phyloP scores from a whole-genome alignment of 1,284 basidiomycete species.

The Rugosomyces carneus region DNA sequence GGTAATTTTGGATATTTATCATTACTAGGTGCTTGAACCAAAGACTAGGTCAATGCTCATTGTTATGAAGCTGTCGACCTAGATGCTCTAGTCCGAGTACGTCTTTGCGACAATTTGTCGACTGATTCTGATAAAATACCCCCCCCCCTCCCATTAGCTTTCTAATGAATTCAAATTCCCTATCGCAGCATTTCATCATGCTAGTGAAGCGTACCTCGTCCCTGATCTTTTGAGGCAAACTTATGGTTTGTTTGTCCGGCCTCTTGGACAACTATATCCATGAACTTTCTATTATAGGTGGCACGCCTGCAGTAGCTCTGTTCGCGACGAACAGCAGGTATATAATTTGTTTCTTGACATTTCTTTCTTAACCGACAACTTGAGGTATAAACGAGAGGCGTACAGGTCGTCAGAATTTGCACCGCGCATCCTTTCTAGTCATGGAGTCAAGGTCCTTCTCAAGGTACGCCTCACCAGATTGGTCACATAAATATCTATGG shows the following conservation, averaged over 20 bases:
- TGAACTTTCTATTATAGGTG: constrained; percentile 25
- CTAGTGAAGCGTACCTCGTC: constrained; percentile 81
- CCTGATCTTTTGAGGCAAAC: constrained; percentile 72
- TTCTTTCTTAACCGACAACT: neutral
- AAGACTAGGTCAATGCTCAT: constrained; percentile 46
- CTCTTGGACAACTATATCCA: neutral
- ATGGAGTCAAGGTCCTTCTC: constrained; percentile 63
- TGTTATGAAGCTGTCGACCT: constrained; percentile 81
- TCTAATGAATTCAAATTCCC: constrained; percentile 79
- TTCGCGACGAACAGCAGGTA: constrained; percentile 52
- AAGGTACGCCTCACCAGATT: constrained; percentile 37
- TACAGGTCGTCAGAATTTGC: constrained; percentile 79
- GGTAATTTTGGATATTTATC: constrained; percentile 27
- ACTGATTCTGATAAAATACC: constrained; percentile 1
- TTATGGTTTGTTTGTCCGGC: constrained; percentile 41
- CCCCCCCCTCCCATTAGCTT: constrained; percentile 41
- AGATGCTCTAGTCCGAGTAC: constrained; percentile 62
- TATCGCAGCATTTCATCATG: constrained; percentile 83
- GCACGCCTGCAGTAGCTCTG: constrained; percentile 70
- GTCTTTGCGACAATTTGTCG: constrained; percentile 12
- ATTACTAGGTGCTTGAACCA: neutral
- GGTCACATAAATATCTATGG: neutral
- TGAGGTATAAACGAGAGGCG: constrained; percentile 71
- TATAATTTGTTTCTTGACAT: neutral
- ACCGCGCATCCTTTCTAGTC: constrained; percentile 61